These are phyloP conservation scores for Globisporangium recalcitrans DNA, from an alignment of 352 stramenopile genomes.

Conservation along the genomic window DNA sequence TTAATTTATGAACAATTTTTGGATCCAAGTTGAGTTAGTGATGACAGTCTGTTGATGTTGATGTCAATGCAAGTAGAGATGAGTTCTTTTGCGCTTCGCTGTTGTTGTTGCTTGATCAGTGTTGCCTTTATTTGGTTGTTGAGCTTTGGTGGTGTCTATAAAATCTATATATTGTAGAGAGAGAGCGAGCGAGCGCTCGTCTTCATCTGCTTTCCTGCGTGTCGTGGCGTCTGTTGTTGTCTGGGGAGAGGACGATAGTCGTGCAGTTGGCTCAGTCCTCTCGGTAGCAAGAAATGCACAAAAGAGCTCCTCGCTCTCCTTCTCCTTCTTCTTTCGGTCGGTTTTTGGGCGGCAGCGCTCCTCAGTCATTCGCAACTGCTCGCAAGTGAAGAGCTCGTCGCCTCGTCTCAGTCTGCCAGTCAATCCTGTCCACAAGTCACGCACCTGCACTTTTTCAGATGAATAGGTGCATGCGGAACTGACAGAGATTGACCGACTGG, in stretches of 20 bases:
- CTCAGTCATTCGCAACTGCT: neutral
- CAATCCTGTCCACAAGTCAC: neutral
- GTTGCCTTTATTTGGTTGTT: constrained; percentile 2
- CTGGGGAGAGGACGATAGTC: neutral
- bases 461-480: too few species aligned
- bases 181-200: neutral
- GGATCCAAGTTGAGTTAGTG: neutral
- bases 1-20: constrained; percentile 3
- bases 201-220: neutral
- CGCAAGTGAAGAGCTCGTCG: neutral
- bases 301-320: constrained; percentile 2
- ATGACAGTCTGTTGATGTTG: neutral
- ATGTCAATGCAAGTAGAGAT: neutral
- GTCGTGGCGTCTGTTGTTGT: neutral
- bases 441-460: constrained; percentile 10
- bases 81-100: neutral
- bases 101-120: neutral
- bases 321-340: neutral
- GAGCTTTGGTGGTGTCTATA: constrained; percentile 7
- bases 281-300: constrained; percentile 3
- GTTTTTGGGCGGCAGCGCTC: neutral
- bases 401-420: constrained; percentile 2
- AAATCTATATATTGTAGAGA: constrained; percentile 12
- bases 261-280: constrained; percentile 2
- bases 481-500: neutral